Evolutionary conservation across 2,329 filamentous ascomycete species (phyloP), one percentile per base, ranked within the genome.

Genomic region (Ceratocystis colombiana): DNA sequence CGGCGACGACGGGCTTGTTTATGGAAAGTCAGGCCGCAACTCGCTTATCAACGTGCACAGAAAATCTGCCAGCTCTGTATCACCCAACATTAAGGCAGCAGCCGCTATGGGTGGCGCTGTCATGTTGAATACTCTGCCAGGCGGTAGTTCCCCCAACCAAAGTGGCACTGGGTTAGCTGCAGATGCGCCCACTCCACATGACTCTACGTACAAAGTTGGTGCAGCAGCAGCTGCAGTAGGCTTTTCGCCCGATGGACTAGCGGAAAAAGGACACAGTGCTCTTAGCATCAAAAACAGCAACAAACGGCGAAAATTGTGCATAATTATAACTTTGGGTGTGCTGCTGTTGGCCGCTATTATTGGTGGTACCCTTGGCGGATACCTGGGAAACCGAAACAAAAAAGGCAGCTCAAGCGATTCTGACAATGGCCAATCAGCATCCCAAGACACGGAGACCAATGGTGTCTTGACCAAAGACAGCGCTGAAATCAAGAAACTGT

Each of bases 1-100:
- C 72, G 90, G 89, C 33, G 92, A 96, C 72, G 92, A 96, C 73
- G 90, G 88, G 1, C 80, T 94, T 64, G 80, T 82, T 3, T 86
- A 82, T 70, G 77, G 74, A 63, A 76, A 74, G 61, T 5, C 15
- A 73, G 71, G 63, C 28, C 80, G 82, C 68, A 81, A 79, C 69
- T 85, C 87, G 45, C 82, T 87, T 73, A 75, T 87, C 45, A 84
- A 82, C 67, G 61, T 70, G 45, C 64, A 70, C 66, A 80, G 75
- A 69, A 72, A 73, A 61, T 74, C 74, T 28, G 67, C 67, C 61
- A 82, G 79, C 20, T 48, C 37, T 37, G 22, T 61, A 15, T n/a
- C 53, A 22, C 80, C 75, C 5, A 81, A 75, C 6, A 79, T 74
- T 44, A 79, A 76, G 1, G 78, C 75, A 30, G 79, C 74, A 6